Evolutionary conservation across 495 filamentous ascomycete genomes (phyloP).

Genomic region (Penicillium lagena): DNA sequence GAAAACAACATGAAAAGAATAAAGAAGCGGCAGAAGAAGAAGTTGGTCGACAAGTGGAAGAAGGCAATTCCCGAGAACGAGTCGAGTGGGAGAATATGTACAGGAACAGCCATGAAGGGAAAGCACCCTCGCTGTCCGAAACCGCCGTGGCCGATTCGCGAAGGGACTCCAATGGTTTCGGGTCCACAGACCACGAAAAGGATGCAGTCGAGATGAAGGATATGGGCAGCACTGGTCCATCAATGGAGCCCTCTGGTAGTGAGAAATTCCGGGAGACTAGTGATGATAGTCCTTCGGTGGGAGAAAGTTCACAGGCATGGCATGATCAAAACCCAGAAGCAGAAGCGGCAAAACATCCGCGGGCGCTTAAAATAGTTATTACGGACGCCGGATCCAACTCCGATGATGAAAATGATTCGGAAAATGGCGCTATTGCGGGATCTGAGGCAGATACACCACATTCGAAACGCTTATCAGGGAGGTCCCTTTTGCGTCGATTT

Average conservation of each 20-base stretch:
- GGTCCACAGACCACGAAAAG: constrained; percentile 17
- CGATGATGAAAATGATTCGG: constrained; percentile 25
- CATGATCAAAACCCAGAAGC: neutral
- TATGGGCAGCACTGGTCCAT: constrained; percentile 15
- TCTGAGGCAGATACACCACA: constrained; percentile 26
- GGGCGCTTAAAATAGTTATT: too few relatives aligned
- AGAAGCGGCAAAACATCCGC: neutral
- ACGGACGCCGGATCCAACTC: neutral
- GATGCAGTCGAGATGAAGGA: constrained; percentile 33
- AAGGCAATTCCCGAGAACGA: constrained; percentile 59
- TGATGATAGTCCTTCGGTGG: constrained; percentile 1
- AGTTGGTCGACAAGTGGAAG: constrained; percentile 60
- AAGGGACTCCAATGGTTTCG: constrained; percentile 14
- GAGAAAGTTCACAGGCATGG: too few relatives aligned
- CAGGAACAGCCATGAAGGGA: constrained; percentile 29
- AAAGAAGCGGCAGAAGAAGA: constrained; percentile 67
- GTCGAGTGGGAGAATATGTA: constrained; percentile 78
- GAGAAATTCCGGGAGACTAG: constrained; percentile 17
- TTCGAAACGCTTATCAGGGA: constrained; percentile 23
- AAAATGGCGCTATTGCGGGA: constrained; percentile 29
- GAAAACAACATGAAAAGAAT: constrained; percentile 48
- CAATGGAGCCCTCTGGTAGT: constrained; percentile 17
- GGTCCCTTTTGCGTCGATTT: constrained; percentile 10
- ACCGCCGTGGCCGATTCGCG: constrained; percentile 27
- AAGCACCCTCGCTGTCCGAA: constrained; percentile 15